These are phyloP conservation scores for Geotrichum reessii DNA, from an alignment of 1,139 yeast species.

Conservation along the genomic window DNA sequence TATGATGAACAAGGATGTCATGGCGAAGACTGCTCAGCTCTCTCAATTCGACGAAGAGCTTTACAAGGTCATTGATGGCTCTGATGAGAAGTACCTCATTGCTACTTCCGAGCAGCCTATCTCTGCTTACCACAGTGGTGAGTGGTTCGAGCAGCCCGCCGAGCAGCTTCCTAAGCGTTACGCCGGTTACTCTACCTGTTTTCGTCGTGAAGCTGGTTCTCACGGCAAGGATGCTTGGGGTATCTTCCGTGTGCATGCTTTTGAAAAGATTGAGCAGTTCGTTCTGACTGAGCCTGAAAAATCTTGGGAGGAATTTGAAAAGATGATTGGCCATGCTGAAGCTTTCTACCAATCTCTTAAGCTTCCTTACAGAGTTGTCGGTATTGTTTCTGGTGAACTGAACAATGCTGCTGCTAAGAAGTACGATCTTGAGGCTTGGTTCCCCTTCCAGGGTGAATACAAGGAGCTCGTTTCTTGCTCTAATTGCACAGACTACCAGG, in stretches of 20 bases:
- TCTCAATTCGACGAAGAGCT: slow-evolving; percentile 97
- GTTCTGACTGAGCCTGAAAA: slow-evolving; percentile 94
- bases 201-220: slow-evolving; percentile 99
- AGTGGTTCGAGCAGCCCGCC: slow-evolving; percentile 97
- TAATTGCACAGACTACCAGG: slow-evolving; percentile 98
- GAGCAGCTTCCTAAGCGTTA: slow-evolving; percentile 91
- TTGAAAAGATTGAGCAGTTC: slow-evolving; percentile 94
- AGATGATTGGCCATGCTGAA: slow-evolving; percentile 87
- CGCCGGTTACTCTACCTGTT: slow-evolving; percentile 97
- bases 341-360: slow-evolving; percentile 89
- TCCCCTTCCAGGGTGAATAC: slow-evolving; percentile 98
- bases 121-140: slow-evolving; percentile 94
- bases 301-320: slow-evolving; percentile 95
- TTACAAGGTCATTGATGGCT: slow-evolving; percentile 94
- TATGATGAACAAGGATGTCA: slow-evolving; percentile 98
- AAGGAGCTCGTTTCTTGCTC: slow-evolving; percentile 98
- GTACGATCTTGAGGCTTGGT: slow-evolving; percentile 99
- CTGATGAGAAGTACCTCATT: slow-evolving; percentile 92
- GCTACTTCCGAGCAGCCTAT: slow-evolving; percentile 99
- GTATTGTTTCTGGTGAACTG: slow-evolving; percentile 96
- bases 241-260: slow-evolving; percentile 96
- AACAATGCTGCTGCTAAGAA: slow-evolving; percentile 99
- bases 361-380: slow-evolving; percentile 93
- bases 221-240: slow-evolving; percentile 99
- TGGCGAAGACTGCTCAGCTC: slow-evolving; percentile 98